Conservation (phyloP, 805 yeast genomes). For the Candida succiphila region DNA sequence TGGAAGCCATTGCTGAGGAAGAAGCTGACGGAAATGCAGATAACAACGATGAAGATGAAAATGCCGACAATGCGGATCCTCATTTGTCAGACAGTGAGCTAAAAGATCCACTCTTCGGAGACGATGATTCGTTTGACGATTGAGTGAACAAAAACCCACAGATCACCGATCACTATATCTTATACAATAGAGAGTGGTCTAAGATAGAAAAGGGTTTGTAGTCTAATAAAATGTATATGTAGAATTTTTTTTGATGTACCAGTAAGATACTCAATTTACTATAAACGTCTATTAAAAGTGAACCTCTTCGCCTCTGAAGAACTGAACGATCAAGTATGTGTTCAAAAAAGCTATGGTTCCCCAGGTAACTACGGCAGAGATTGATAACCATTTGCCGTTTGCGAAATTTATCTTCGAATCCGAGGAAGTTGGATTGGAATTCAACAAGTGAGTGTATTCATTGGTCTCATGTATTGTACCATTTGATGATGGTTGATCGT, state of each 20-base stretch:
- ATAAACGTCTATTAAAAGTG: constrained; percentile 15
- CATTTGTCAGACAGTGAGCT: not conserved
- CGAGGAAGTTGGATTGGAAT: not conserved
- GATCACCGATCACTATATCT: too few species aligned
- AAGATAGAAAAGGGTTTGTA: too few species aligned
- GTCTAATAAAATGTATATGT: too few species aligned
- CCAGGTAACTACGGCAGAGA: constrained; percentile 54
- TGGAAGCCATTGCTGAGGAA: not conserved
- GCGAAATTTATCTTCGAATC: constrained; percentile 35
- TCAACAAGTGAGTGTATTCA: constrained; percentile 2
- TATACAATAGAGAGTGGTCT: too few species aligned
- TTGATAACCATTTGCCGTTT: constrained; percentile 50
- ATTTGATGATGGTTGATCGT: constrained; percentile 10
- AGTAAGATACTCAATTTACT: too few species aligned
- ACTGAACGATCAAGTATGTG: constrained; percentile 34
- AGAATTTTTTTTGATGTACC: too few species aligned
- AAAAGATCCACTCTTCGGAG: too few species aligned
- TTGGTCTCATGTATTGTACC: constrained; percentile 5
- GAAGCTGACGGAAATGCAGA: not conserved
- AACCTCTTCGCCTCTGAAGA: constrained; percentile 24
- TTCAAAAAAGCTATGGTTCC: constrained; percentile 61
- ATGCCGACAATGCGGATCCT: not conserved
- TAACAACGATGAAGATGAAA: not conserved
- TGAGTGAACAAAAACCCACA: too few species aligned
- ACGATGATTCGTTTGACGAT: too few species aligned